Conservation (phyloP, 2,329 filamentous ascomycete genomes). For the Trichoderma sp. region DNA sequence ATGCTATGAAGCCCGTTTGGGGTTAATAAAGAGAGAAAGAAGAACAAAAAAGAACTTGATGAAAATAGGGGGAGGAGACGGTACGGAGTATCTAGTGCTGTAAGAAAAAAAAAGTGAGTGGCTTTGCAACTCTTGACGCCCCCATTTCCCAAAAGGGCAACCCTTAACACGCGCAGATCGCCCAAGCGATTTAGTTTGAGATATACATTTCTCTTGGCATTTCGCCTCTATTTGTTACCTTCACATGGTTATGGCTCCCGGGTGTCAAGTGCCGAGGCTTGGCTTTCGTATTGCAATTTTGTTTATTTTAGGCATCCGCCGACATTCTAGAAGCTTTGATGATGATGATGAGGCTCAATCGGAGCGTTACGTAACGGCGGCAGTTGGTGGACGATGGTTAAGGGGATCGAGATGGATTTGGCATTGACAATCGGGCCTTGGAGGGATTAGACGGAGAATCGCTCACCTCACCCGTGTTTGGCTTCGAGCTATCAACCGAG, state of each 20-base stretch:
- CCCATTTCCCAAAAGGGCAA: conserved; percentile 4
- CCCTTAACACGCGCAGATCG: neutral
- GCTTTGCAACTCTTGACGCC: neutral
- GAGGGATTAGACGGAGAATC: neutral
- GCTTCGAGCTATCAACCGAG: neutral
- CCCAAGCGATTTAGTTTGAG: conserved; percentile 2
- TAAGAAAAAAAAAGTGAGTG: too few relatives aligned
- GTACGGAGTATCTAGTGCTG: neutral
- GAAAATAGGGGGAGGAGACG: neutral
- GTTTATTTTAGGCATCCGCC: neutral
- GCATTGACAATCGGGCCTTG: neutral
- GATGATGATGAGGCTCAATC: too few relatives aligned
- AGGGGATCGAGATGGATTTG: neutral
- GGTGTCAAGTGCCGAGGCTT: neutral
- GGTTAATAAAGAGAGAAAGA: neutral
- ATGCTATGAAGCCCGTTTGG: neutral
- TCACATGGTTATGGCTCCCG: neutral
- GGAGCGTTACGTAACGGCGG: neutral
- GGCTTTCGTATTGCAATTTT: neutral
- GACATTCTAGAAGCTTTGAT: neutral
- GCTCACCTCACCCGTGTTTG: too few relatives aligned
- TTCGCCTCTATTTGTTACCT: neutral
- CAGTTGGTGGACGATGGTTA: neutral
- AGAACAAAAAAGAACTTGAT: neutral
- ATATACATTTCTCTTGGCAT: conserved; percentile 7